Evolutionary conservation across 441 rosid species (phyloP).

Genomic region (Pelargonium cotyledonis): DNA sequence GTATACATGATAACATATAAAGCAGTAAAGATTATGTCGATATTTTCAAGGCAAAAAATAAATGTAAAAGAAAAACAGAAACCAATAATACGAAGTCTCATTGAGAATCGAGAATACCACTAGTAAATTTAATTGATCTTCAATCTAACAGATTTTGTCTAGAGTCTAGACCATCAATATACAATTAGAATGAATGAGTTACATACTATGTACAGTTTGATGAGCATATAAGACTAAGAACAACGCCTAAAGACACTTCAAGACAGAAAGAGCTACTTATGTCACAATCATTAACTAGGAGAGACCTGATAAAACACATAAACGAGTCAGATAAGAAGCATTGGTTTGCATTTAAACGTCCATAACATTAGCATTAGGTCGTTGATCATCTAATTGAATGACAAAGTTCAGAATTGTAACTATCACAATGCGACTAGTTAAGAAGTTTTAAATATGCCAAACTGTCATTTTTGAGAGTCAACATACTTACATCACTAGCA

Average conservation of each 20-base stretch:
- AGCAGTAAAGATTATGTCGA: neutral
- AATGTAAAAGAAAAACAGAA: slow-evolving; percentile 6
- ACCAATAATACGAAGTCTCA: neutral
- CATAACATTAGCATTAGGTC: slow-evolving; percentile 3
- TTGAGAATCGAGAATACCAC: neutral
- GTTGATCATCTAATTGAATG: neutral
- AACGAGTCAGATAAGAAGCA: neutral
- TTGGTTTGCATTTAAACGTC: neutral
- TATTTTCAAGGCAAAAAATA: neutral
- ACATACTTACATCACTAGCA: slow-evolving; percentile 94
- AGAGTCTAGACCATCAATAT: neutral
- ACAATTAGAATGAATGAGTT: neutral
- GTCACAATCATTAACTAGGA: neutral
- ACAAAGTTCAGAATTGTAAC: slow-evolving; percentile 4
- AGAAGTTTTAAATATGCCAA: slow-evolving; percentile 6
- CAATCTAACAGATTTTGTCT: slow-evolving; percentile 10
- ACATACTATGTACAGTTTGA: neutral
- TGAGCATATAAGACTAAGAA: neutral
- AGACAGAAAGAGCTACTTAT: slow-evolving; percentile 9
- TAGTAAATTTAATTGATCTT: neutral
- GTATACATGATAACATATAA: neutral
- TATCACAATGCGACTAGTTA: slow-evolving; percentile 1
- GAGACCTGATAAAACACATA: neutral
- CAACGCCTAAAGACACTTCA: neutral
- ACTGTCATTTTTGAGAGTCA: neutral